phyloP scores from a whole-genome alignment of 164 flowering plant genomes.

The Annona cherimola region DNA sequence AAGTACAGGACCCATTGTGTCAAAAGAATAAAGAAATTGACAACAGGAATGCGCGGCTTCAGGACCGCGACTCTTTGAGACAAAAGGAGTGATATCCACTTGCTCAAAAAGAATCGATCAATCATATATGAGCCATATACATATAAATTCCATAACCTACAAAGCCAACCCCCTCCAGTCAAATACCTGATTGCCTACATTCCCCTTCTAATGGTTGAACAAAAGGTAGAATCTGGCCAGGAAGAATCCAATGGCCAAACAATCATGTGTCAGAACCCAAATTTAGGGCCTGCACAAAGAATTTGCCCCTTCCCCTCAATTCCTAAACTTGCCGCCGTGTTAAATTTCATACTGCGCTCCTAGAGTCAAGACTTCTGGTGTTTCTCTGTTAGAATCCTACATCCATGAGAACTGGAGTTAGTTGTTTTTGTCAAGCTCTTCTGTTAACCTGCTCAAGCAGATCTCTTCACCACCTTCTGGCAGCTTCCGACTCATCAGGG shows the following conservation, averaged over 20 bases:
- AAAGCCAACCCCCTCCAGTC: neutral
- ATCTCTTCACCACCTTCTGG: slow-evolving; percentile 16
- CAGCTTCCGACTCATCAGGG: slow-evolving; percentile 14
- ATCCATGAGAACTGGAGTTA: neutral
- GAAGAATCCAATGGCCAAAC: slow-evolving; percentile 4
- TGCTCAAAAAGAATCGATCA: slow-evolving; percentile 1
- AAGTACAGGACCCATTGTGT: slow-evolving; percentile 4
- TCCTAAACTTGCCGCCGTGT: slow-evolving; percentile 3
- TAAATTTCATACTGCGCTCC: slow-evolving; percentile 4
- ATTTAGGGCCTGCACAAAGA: slow-evolving; percentile 16
- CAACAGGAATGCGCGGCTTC: too few relatives aligned
- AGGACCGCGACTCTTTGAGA: neutral
- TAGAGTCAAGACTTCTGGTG: slow-evolving; percentile 1
- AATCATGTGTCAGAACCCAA: slow-evolving; percentile 10
- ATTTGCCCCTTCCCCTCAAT: slow-evolving; percentile 2
- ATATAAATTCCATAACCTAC: neutral
- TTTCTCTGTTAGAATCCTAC: neutral
- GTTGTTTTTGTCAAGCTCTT: neutral
- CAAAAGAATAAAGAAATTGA: slow-evolving; percentile 9
- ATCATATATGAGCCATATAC: slow-evolving; percentile 2
- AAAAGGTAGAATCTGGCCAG: slow-evolving; percentile 3
- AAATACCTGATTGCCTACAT: neutral
- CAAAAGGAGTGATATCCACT: neutral
- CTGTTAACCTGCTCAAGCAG: slow-evolving; percentile 1
- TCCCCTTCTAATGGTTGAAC: neutral